Evolutionary conservation across 306 rosid species (phyloP), one percentile per base, ranked within the genome.

Genomic region (Glycine latifolia): DNA sequence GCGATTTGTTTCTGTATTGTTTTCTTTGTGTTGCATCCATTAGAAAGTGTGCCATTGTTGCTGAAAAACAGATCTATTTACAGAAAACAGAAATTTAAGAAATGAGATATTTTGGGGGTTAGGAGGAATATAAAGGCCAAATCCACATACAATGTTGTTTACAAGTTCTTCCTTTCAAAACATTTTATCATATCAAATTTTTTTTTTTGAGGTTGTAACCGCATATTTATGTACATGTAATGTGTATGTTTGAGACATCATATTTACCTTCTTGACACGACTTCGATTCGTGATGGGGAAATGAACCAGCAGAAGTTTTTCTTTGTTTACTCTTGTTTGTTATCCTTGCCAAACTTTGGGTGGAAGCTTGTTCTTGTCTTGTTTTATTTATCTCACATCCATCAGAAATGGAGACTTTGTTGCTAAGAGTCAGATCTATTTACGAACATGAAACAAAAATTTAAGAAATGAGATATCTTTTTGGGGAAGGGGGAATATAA

Each of bases 161-260:
- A 10, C 50, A 35, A n/a, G 78, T 73, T 73, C 52, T 52, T 53
- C 37, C 13, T n/a, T 54, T 39, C 17, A n/a, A 55, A 73, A 73
- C 52, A 55, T 73, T 43, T 54, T 11, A 3, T 10, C 48, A 39
- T 48, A 55, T 73, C 0, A 3, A 39, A 55, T n/a, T 35, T 73
- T 4, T 37, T 2, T 37, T 8, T 37, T 8, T 47, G 5, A 10
- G 31, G 0, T 15, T 73, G 17, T 73, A 54, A 73, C 78, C 17
- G 37, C 54, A 55, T 54, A 41, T 5, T 41, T 41, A 6, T 41
- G 44, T 41, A 41, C 44, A 41, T 41, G 44, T 0, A 16, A 1
- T 74, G 54, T 13, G 47, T 3, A 71, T 50, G 62, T 33, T 14
- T 33, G 35, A 53, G 63, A 72, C 4, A 61, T 0, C 9, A 47